These are phyloP conservation scores for Vitis hybrid DNA, from an alignment of 177 flowering plant species.

Conservation along the genomic window DNA sequence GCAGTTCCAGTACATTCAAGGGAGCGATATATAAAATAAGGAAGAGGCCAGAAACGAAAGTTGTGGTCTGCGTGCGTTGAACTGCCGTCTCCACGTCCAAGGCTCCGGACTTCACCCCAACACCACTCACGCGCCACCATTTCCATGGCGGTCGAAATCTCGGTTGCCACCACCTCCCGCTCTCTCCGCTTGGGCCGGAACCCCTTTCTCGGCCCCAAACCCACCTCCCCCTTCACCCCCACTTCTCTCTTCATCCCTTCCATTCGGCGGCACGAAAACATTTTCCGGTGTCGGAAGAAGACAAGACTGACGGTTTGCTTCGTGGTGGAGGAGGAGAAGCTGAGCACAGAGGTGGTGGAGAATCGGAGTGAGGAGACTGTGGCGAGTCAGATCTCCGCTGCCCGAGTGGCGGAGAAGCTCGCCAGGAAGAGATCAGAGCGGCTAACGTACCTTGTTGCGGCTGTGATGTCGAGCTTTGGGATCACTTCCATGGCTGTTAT, in stretches of 20 bases:
- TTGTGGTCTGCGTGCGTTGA: slow-evolving; percentile 24
- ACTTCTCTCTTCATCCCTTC: slow-evolving; percentile 9
- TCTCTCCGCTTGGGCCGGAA: neutral
- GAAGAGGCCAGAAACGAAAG: neutral
- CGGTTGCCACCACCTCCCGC: neutral
- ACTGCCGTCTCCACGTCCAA: neutral
- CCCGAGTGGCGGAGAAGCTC: slow-evolving; percentile 43
- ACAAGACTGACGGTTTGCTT: slow-evolving; percentile 35
- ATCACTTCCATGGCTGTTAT: slow-evolving; percentile 81
- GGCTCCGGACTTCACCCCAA: too few species aligned
- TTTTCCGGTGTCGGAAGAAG: slow-evolving; percentile 7
- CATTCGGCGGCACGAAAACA: slow-evolving; percentile 1
- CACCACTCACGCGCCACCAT: neutral
- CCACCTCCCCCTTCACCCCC: slow-evolving; percentile 4
- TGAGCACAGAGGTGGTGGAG: slow-evolving; percentile 14
- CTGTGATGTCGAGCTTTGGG: slow-evolving; percentile 85
- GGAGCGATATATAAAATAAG: too few species aligned
- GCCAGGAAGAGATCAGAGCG: slow-evolving; percentile 79
- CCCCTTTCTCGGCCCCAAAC: neutral
- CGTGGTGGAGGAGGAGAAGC: slow-evolving; percentile 37
- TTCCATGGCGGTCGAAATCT: slow-evolving; percentile 4
- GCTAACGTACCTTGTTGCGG: slow-evolving; percentile 78
- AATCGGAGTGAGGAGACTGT: neutral
- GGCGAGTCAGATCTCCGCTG: slow-evolving; percentile 20
- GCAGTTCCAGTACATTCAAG: neutral